These are phyloP conservation scores for Talaromyces nanjingensis DNA, from an alignment of 495 filamentous ascomycete species.

Conservation along the genomic window DNA sequence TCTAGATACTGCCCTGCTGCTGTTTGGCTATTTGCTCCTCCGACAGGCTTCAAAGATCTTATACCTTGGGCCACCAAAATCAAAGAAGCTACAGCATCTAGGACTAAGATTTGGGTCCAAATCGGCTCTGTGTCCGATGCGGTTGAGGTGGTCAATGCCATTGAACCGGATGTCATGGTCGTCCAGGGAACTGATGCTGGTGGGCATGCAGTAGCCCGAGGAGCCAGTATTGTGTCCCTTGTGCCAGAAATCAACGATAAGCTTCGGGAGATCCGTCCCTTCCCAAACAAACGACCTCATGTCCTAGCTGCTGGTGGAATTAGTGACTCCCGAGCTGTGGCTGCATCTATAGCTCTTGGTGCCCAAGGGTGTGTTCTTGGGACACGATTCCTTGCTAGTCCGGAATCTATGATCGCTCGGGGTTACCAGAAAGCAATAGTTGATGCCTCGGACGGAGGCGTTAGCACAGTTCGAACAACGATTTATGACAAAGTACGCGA, in stretches of 20 bases:
- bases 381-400: slow-evolving; percentile 57
- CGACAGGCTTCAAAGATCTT: slow-evolving; percentile 33
- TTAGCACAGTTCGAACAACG: slow-evolving; percentile 53
- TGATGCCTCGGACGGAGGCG: slow-evolving; percentile 53
- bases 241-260: slow-evolving; percentile 50
- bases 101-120: slow-evolving; percentile 61
- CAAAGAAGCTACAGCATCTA: slow-evolving; percentile 23
- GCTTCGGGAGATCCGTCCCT: slow-evolving; percentile 21
- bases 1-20: slow-evolving; percentile 47
- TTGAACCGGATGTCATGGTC: slow-evolving; percentile 56
- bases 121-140: slow-evolving; percentile 57
- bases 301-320: slow-evolving; percentile 67
- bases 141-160: slow-evolving; percentile 27
- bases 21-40: slow-evolving; percentile 61
- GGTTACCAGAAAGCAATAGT: slow-evolving; percentile 54
- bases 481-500: slow-evolving; percentile 63
- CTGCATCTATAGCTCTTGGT: slow-evolving; percentile 56
- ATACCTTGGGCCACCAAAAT: slow-evolving; percentile 42
- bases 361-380: slow-evolving; percentile 60
- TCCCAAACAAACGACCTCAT: neutral
- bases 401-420: slow-evolving; percentile 49
- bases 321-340: slow-evolving; percentile 51
- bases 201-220: slow-evolving; percentile 57
- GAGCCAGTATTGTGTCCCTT: slow-evolving; percentile 48
- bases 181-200: slow-evolving; percentile 68